Percentiles rank a stretch among this genome's conserved stretches.
Evolutionary conservation across 1,284 basidiomycete genomes (phyloP).

Genomic region (Ceratobasidium sp.): DNA sequence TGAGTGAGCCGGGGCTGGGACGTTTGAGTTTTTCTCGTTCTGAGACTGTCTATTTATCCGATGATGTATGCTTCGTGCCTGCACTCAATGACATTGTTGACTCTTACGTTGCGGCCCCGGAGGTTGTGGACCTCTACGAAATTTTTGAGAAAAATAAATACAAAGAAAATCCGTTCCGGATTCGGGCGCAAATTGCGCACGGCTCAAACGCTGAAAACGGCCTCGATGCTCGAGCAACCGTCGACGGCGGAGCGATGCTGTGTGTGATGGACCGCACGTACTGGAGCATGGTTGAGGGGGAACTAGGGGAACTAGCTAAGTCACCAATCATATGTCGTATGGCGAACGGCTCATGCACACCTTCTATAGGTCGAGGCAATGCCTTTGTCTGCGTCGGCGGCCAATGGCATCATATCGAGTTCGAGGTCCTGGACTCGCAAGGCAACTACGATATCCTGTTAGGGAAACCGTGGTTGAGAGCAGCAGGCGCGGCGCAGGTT

Average conservation of each 20-base stretch:
- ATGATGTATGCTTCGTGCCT: not conserved
- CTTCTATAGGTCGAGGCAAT: not conserved
- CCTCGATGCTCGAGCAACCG: not conserved
- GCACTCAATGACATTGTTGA: not conserved
- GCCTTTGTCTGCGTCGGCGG: not conserved
- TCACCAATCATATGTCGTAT: slow-evolving; percentile 10
- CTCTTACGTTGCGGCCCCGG: not conserved
- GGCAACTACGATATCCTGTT: slow-evolving; percentile 6
- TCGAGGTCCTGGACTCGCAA: slow-evolving; percentile 10
- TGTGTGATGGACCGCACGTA: not conserved
- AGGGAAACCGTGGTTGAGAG: slow-evolving; percentile 5
- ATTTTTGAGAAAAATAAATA: slow-evolving; percentile 2
- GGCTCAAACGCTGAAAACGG: no score
- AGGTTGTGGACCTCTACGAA: slow-evolving; percentile 1
- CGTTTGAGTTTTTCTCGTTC: not conserved
- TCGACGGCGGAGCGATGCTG: not conserved
- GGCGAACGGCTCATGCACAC: slow-evolving; percentile 17
- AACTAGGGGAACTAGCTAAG: not conserved
- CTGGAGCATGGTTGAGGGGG: not conserved
- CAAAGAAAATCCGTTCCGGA: not conserved
- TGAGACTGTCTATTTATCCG: not conserved
- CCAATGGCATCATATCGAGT: not conserved
- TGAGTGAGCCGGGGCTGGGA: not conserved
- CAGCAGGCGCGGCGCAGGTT: not conserved
- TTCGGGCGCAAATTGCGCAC: no score